Evolutionary conservation across 2,329 filamentous ascomycete species (phyloP).

Genomic region (Claviceps digitariae): DNA sequence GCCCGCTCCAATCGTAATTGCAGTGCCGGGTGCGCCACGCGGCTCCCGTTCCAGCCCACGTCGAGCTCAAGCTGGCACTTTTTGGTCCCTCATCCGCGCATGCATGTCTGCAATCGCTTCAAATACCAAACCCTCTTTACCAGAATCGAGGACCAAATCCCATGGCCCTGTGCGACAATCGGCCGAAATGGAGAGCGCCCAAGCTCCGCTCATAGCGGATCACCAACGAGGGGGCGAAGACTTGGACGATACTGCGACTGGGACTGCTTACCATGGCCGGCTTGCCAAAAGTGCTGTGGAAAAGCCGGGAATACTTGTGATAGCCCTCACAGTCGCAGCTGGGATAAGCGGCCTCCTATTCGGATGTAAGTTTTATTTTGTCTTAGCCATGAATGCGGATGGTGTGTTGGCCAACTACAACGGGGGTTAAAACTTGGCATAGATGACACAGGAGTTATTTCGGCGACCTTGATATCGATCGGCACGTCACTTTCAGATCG

Average conservation of each 20-base stretch:
- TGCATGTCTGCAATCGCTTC: neutral
- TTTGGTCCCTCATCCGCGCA: neutral
- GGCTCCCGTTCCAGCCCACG: neutral
- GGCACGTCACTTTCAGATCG: constrained; percentile 43
- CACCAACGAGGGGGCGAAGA: constrained; percentile 17
- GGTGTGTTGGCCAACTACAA: constrained; percentile 5
- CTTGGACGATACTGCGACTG: constrained; percentile 16
- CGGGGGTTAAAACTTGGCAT: neutral
- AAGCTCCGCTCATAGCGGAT: constrained; percentile 25
- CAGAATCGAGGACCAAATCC: too few relatives aligned
- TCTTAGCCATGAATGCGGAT: neutral
- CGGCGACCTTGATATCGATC: constrained; percentile 52
- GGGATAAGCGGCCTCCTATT: constrained; percentile 56
- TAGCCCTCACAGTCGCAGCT: constrained; percentile 49
- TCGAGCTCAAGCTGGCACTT: neutral
- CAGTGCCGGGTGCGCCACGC: neutral
- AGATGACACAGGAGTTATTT: constrained; percentile 59
- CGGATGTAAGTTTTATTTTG: constrained; percentile 40
- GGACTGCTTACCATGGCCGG: constrained; percentile 11
- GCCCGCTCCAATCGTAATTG: neutral
- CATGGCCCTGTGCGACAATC: constrained; percentile 1
- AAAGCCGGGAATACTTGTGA: constrained; percentile 39
- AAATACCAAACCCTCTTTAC: too few relatives aligned
- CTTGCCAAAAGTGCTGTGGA: constrained; percentile 15
- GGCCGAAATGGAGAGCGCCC: constrained; percentile 21